Evolutionary conservation across 257 asterid genomes (phyloP).

Genomic region (Ligustrum vulgare): DNA sequence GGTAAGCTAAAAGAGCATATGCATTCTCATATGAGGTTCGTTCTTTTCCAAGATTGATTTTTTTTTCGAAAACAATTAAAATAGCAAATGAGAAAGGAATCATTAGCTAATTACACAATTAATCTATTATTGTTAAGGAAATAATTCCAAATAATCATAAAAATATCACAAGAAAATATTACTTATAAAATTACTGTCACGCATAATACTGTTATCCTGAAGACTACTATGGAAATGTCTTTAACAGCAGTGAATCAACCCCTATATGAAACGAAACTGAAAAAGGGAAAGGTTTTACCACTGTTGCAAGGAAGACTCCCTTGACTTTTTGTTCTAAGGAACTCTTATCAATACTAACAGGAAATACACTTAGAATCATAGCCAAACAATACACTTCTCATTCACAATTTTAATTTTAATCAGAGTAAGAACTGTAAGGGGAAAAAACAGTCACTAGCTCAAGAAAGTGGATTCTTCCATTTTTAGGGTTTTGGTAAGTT

Average conservation of each 20-base stretch:
- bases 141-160: not conserved
- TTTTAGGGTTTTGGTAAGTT: not conserved
- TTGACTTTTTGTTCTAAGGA: constrained; percentile 2
- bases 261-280: not conserved
- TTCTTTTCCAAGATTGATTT: not conserved
- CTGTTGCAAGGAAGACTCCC: not conserved
- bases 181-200: not conserved
- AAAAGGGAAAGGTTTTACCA: not conserved
- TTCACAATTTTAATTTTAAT: not conserved
- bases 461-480: not conserved
- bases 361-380: not conserved
- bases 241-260: not conserved
- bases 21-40: not conserved
- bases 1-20: not conserved
- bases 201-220: not conserved
- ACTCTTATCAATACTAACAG: not conserved
- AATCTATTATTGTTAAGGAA: not conserved
- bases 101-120: not conserved
- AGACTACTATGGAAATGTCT: not conserved
- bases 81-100: too few species aligned
- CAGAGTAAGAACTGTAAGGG: not conserved
- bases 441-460: not conserved
- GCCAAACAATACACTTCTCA: not conserved
- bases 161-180: not conserved
- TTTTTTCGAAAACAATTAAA: not conserved